Base-by-base conservation (phyloP, 306 rosid genomes). In the Macrotyloma uniflorum region DNA sequence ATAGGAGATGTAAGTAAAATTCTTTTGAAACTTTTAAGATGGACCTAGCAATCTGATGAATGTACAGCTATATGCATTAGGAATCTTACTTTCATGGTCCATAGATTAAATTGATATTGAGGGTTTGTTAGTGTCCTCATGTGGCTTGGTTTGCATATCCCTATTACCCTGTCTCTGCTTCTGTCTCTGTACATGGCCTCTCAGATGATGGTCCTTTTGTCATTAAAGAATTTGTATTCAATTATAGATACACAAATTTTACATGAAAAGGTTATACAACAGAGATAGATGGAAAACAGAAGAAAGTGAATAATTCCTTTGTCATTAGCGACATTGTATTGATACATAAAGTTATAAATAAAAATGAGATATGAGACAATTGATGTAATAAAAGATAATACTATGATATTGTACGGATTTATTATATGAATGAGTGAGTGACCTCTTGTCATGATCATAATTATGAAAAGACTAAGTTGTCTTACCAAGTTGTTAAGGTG, bases 381-480 rank as follows among this genome's bases (percentile, higher is more conserved):
- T 4, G 2, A 24, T 12, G 18, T 12, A 57, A 12, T 24, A 8
- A 53, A 47, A 51, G 24, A 24, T 13, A 23, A 11, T 23, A 57
- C 15, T 26, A 24, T 24, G n/a, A 57, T 20, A 51, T 19, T 53
- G 12, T 7, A 49, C 5, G 23, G n/a, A 49, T n/a, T n/a, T n/a
- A 18, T n/a, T 50, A 18, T 12, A 53, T 53, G 14, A 30, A 1
- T 3, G 42, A 12, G 24, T 57, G 1, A 57, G 18, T 23, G 35
- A 24, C 4, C 7, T 55, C 33, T 55, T 23, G 32, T 53, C 4
- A 0, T 9, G 1, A 9, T 38, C 30, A 51, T 20, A 0, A 77
- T 76, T 71, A 55, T 63, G 85, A 86, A 87, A 84, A 84, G 88
- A 84, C 88, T 83, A 86, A 67, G 64, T 80, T 82, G 72, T 87